Evolutionary conservation across 2,329 filamentous ascomycete genomes (phyloP).

Genomic region (Coleophoma crateriformis): DNA sequence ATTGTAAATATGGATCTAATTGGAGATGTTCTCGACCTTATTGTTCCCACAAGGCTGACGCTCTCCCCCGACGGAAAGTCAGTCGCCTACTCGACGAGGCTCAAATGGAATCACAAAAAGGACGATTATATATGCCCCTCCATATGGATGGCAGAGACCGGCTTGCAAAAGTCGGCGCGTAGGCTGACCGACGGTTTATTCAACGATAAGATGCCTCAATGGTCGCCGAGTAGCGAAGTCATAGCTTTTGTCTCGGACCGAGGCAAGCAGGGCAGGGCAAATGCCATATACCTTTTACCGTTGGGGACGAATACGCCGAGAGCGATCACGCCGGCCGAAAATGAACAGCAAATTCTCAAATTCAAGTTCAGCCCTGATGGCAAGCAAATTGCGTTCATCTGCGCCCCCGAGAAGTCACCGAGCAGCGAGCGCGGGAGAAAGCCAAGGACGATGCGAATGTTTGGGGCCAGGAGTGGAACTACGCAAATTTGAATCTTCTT

Average conservation of each 20-base stretch:
- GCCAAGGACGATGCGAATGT: constrained; percentile 28
- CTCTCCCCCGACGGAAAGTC: no score
- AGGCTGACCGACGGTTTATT: no score
- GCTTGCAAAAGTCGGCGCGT: no score
- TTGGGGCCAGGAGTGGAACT: constrained; percentile 30
- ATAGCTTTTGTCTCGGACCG: constrained; percentile 30
- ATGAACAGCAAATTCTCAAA: constrained; percentile 18
- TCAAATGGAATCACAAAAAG: no score
- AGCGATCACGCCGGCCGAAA: constrained; percentile 19
- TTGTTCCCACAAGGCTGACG: no score
- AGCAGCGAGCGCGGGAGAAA: constrained; percentile 25
- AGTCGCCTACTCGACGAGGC: no score
- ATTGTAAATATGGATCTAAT: no score
- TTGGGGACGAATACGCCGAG: constrained; percentile 18
- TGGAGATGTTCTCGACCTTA: no score
- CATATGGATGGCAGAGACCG: no score
- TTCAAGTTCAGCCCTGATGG: constrained; percentile 29
- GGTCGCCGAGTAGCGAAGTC: constrained; percentile 20
- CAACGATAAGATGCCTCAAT: no score
- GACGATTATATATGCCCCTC: no score
- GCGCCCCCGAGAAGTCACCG: constrained; percentile 27
- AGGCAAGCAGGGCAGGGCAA: constrained; percentile 21
- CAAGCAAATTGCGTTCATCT: constrained; percentile 26
- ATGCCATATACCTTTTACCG: constrained; percentile 24
- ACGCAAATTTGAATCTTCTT: constrained; percentile 24